These are phyloP conservation scores for Coprinopsis cinerea DNA, from an alignment of 768 basidiomycete species.

Conservation along the genomic window DNA sequence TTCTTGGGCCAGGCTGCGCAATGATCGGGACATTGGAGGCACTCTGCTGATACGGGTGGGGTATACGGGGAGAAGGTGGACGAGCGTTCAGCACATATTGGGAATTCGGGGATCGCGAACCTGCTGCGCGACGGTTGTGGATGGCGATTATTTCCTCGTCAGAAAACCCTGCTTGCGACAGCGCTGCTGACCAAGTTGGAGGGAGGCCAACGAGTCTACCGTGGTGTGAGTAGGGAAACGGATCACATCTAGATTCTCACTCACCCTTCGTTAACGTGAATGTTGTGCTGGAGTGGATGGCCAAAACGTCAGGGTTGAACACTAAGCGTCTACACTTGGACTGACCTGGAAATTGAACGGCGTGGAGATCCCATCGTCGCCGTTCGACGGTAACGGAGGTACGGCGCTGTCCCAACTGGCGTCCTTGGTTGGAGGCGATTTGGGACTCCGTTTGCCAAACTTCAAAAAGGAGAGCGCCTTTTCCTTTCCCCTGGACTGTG, in stretches of 20 bases:
- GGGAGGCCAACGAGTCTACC: slow-evolving; percentile 58
- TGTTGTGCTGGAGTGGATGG: slow-evolving; percentile 50
- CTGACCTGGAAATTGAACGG: slow-evolving; percentile 76
- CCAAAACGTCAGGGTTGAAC: background rate
- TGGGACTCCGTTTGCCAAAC: slow-evolving; percentile 33
- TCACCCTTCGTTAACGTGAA: slow-evolving; percentile 74
- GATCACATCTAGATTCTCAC: slow-evolving; percentile 15
- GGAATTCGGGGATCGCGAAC: slow-evolving; percentile 28
- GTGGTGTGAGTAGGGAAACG: background rate
- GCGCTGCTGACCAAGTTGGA: slow-evolving; percentile 64
- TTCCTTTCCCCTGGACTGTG: slow-evolving; percentile 23
- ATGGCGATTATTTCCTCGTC: slow-evolving; percentile 66
- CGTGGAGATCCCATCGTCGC: slow-evolving; percentile 57
- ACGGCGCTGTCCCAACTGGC: slow-evolving; percentile 13
- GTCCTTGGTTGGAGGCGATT: slow-evolving; percentile 12
- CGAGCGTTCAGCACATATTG: slow-evolving; percentile 30
- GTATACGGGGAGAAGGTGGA: slow-evolving; percentile 28
- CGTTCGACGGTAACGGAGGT: slow-evolving; percentile 18
- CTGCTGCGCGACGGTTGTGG: slow-evolving; percentile 34
- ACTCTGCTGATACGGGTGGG: slow-evolving; percentile 11
- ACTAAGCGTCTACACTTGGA: slow-evolving; percentile 6
- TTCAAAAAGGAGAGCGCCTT: slow-evolving; percentile 38
- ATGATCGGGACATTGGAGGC: slow-evolving; percentile 16
- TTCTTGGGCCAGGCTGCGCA: slow-evolving; percentile 26
- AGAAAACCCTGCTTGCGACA: slow-evolving; percentile 55